Base-by-base conservation (phyloP, 2,329 filamentous ascomycete species). In the Chlorencoelia australis region DNA sequence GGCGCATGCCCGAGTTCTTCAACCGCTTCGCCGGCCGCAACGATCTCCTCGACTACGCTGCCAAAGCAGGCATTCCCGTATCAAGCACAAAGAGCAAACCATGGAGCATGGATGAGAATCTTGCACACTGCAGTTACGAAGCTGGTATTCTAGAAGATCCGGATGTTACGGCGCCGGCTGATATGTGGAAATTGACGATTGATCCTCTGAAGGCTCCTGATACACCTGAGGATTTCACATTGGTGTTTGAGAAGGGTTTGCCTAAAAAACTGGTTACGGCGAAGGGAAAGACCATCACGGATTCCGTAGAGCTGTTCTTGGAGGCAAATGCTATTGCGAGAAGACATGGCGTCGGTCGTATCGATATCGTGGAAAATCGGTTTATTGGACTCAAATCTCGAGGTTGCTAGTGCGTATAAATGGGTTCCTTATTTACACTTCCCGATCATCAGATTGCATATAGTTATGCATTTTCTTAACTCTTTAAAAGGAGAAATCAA, bases 301-400 rank as follows among this genome's bases (percentile, higher is more conserved):
- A 81, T 54, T 67, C 75, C 4, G 69, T 85, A 38, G 77, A 82
- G 55, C 66, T 89, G 39, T 89, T 89, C 68, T 66, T 75, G 43
- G 69, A 73, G 38, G 68, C 75, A 50, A 88, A 88, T 64, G 66
- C 73, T 41, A 79, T 89, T 46, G 84, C 74, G 46, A 71, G 74
- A 58, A 70, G 67, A 46, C 67, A 86, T 64, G 84, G 84, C 57
- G 73, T 89, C 48, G 84, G 83, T 52, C 69, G 84, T 53, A 79
- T 89, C 48, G 83, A 89, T 60, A 89, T 89, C 55, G 82, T 88
- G 43, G 82, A 86, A 62, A 82, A 83, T 66, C 73, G 83, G 36
- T 84, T 81, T 66, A 81, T 84, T 55, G 83, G 82, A 45, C 69
- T 88, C 52, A 88, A 88, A 68, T 79, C 72, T 49, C 75, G 83